A percentile compares a stretch with the other conserved stretches of the same genome.
phyloP scores from a whole-genome alignment of 495 filamentous ascomycete species.

The Geopyxis carbonaria region DNA sequence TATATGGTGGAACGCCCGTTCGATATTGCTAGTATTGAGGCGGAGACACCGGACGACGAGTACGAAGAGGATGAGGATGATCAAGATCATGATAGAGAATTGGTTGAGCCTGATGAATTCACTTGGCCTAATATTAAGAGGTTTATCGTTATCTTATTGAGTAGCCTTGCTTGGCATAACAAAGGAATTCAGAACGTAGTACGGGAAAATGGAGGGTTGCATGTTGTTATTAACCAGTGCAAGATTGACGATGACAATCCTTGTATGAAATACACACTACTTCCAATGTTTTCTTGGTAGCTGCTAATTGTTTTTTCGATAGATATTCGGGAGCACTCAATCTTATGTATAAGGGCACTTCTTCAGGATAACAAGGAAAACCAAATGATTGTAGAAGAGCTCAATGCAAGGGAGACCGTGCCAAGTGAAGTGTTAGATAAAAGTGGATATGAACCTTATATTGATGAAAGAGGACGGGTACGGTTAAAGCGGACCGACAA shows the following conservation, averaged over 20 bases:
- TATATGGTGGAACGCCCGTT: conserved; percentile 25
- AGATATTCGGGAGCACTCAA: conserved; percentile 58
- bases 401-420: conserved; percentile 38
- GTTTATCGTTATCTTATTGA: conserved; percentile 19
- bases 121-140: conserved; percentile 26
- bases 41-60: conserved; percentile 10
- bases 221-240: conserved; percentile 22
- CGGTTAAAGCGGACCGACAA: conserved; percentile 12
- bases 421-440: conserved; percentile 36
- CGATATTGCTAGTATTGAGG: conserved; percentile 9
- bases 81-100: conserved; percentile 19
- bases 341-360: conserved; percentile 57
- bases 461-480: conserved; percentile 36
- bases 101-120: conserved; percentile 24
- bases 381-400: conserved; percentile 40
- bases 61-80: conserved; percentile 17
- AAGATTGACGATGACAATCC: conserved; percentile 26
- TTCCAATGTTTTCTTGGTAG: not conserved
- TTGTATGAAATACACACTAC: conserved; percentile 10
- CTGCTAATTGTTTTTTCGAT: conserved; percentile 1
- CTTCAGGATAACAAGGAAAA: conserved; percentile 51
- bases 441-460: conserved; percentile 37
- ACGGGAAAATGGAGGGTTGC: conserved; percentile 19
- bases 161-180: conserved; percentile 20
- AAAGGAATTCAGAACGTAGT: conserved; percentile 22